Evolutionary conservation across 352 stramenopile species (phyloP).

Genomic region (Plasmopara viticola): DNA sequence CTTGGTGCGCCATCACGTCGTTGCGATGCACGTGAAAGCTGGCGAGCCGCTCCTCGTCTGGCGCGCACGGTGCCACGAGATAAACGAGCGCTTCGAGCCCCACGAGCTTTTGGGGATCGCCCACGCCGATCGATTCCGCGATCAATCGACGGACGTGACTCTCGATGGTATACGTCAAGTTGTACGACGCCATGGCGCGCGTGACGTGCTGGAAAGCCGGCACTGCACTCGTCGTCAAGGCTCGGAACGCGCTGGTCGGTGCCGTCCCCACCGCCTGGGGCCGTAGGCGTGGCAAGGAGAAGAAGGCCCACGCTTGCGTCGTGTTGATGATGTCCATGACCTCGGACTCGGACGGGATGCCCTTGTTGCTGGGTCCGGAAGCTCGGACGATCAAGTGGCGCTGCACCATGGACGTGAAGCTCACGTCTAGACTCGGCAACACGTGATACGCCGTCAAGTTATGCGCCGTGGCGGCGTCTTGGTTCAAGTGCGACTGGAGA

Average conservation of each 20-base stretch:
- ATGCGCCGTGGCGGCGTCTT: constrained; percentile 30
- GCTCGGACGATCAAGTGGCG: constrained; percentile 40
- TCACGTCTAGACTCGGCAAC: constrained; percentile 20
- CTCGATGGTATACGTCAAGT: constrained; percentile 59
- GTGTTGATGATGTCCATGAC: constrained; percentile 83
- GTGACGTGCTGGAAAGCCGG: constrained; percentile 41
- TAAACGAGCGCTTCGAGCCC: constrained; percentile 39
- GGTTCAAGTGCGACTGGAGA: constrained; percentile 64
- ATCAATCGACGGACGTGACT: constrained; percentile 59
- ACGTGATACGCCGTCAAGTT: constrained; percentile 19
- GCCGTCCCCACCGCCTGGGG: constrained; percentile 22
- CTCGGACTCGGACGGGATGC: constrained; percentile 38
- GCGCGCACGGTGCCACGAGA: constrained; percentile 15
- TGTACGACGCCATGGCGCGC: constrained; percentile 55
- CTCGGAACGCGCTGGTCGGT: not conserved
- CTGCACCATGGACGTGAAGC: constrained; percentile 34
- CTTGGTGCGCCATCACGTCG: constrained; percentile 19
- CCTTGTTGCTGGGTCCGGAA: constrained; percentile 11
- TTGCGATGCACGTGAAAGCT: constrained; percentile 32
- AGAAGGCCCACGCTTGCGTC: constrained; percentile 73
- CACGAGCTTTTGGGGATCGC: constrained; percentile 70
- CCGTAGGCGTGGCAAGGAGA: constrained; percentile 32
- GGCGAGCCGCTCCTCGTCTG: not conserved
- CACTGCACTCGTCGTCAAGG: not conserved
- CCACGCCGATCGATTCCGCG: constrained; percentile 49